Conservation (phyloP, 2,329 filamentous ascomycete genomes). For the Orbilia oligospora region DNA sequence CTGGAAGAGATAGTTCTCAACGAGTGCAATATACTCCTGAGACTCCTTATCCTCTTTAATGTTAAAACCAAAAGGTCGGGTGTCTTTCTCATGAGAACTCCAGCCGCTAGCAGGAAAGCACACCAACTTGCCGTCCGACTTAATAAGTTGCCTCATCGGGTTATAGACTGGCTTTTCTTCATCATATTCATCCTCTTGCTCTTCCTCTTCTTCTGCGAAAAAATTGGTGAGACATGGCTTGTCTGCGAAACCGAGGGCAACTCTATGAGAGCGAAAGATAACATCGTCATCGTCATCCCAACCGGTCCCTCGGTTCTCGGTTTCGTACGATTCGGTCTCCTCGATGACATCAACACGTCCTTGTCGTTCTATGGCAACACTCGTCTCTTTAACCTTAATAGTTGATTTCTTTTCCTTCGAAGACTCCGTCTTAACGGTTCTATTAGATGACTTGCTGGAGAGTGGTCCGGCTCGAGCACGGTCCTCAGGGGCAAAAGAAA, state of each 20-base stretch:
- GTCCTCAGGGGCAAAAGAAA: neutral
- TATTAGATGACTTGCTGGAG: neutral
- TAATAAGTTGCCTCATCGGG: constrained; percentile 12
- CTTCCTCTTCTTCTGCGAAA: neutral
- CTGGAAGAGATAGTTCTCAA: neutral
- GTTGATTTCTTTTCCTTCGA: neutral
- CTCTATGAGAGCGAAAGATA: neutral
- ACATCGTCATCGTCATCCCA: constrained; percentile 4
- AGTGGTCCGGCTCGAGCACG: neutral
- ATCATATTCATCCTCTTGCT: too few relatives aligned
- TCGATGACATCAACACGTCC: neutral
- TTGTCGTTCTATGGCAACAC: neutral
- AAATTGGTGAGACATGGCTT: neutral
- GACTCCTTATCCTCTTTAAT: neutral
- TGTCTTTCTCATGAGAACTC: constrained; percentile 4
- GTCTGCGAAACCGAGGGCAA: neutral
- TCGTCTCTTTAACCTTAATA: neutral
- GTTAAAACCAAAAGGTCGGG: neutral
- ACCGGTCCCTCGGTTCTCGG: neutral
- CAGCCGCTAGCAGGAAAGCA: constrained; percentile 6
- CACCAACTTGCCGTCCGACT: neutral
- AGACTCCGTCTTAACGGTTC: neutral
- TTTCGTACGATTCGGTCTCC: neutral
- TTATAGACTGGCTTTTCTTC: neutral
- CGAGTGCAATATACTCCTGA: neutral